Evolutionary conservation across 768 basidiomycete species (phyloP), one percentile per base, ranked within the genome.

Genomic region (Phlebiopsis flavidoalba): DNA sequence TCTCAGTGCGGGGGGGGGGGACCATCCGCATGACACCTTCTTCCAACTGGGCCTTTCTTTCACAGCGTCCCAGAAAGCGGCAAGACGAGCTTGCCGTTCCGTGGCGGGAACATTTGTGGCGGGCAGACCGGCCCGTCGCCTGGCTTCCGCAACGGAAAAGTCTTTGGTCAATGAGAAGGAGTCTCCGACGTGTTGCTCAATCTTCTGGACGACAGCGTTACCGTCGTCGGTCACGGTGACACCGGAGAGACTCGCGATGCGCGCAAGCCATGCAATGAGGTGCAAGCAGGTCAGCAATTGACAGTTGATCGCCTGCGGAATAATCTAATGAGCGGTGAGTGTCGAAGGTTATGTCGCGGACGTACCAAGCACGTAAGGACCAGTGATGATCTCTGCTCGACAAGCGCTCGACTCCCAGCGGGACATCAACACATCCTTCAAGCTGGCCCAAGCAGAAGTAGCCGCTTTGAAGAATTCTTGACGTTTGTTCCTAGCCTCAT

Each of bases 261-360:
- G 80, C 10, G 83, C 74, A 35, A 94, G 69, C 91, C 91, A 95
- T 26, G 83, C 85, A 8, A 83, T 85, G 19, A 93, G 80, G 68
- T 93, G 92, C 58, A 93, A 74, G 92, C 58, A 93, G 74, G 69
- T 95, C 93, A 14, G 87, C 89, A 51, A 92, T 74, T 6, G 88
- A 91, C 66, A 93, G 71, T 64, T 95, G 91, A 67, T 95, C 92
- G 17, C 93, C 93, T 90, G 45, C 14, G 40, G 31, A n/a, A 40
- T 24, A 46, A 21, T 21, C 12, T 17, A 46, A 53, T 24, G 35
- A 52, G 19, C 12, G 19, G 59, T 53, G 15, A 15, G 45, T 57
- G 53, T n/a, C 12, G 14, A 33, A 50, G 36, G 26, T 22, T 45
- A 52, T 15, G 21, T 21, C 8, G 22, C 19, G 10, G 45, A n/a